Evolutionary conservation across 495 filamentous ascomycete species (phyloP), one percentile per base, ranked within the genome.

Genomic region (Lasiosphaeria ovina): DNA sequence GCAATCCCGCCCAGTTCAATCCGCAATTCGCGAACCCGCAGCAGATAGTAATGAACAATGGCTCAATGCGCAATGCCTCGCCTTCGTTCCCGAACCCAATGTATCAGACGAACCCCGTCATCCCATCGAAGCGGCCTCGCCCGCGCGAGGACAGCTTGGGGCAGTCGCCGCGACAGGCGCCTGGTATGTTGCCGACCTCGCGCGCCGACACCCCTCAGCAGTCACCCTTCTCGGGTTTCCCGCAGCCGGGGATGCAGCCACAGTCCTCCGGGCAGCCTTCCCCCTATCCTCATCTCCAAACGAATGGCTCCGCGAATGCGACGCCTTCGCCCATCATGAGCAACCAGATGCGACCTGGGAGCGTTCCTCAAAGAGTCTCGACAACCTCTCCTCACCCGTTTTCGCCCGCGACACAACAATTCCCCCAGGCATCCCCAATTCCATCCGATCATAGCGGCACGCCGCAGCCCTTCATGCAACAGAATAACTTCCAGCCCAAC

Each of bases 181-280:
- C 89, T 14, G 87, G 86, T 31, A 87, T 87, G 70, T 73, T 92
- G 33, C 85, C 89, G 35, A 85, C 84, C 38, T 96, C 93, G 73
- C 91, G 93, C 73, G 93, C 93, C 64, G 93, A 96, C 66, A 98
- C 93, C 35, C 93, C 93, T 35, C 88, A 90, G 66, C 89, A 95
- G 64, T 83, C 65, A 74, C 81, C 54, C 80, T 87, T 78, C 79
- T 83, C 62, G 50, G 75, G 70, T 79, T 89, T 66, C 85, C 85
- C 70, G 65, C 77, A 77, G 53, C 81, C 77, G 63, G 78, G 71
- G 65, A 81, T 79, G 83, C 80, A 68, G 65, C 83, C 65, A 70
- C 84, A 87, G 76, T 78, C 58, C 4, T 81, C 63, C 66, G 72
- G 75, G 47, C 83, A 81, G 67, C 84, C 86, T 32, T 85, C 82